Evolutionary conservation across 139 green algal species (phyloP), one percentile per base, ranked within the genome.

Genomic region (Tetradesmus lagerheimii): DNA sequence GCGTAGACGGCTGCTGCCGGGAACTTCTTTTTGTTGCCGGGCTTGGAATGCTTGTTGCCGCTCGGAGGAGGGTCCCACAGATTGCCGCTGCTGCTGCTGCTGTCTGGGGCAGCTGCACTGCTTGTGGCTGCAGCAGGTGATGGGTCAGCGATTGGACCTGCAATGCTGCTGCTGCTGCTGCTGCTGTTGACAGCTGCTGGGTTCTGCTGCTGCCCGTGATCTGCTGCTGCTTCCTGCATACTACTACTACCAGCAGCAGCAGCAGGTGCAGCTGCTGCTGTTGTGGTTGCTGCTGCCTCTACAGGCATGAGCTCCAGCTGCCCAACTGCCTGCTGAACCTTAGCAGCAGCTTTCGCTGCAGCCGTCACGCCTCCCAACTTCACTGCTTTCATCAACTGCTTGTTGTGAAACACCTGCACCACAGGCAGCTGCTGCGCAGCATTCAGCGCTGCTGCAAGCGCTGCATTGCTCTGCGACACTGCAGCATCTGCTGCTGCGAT

Each of bases 21-120:
- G 31, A 87, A 37, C 38, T 67, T 62, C 35, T 37, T 41, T 29
- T 87, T 90, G 53, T 27, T 76, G 50, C 87, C 87, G 11, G 87
- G 77, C 57, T 90, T 90, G 64, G 87, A 78, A 23, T 75, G 18
- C 15, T 57, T 89, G 71, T 43, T 71, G 20, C 64, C 50, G 6
- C 35, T 34, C 14, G 16, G 37, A 29, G 88, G 87, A 34, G 89
- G 89, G 77, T 91, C 87, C 84, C 85, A 89, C 5, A 87, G 18
- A 47, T 8, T n/a, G 83, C 47, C 67, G 87, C 86, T 86, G 86
- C 34, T 84, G 91, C 35, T 43, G 67, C 74, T 89, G 74, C 39
- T 71, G 75, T 27, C n/a, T 64, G 77, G 25, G 76, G 78, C 76
- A 31, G 80, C n/a, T 38, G n/a, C 27, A 62, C 84, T 67, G 45